Conservation (phyloP, 1,284 basidiomycete species). For the Pisolithus thermaeus region DNA sequence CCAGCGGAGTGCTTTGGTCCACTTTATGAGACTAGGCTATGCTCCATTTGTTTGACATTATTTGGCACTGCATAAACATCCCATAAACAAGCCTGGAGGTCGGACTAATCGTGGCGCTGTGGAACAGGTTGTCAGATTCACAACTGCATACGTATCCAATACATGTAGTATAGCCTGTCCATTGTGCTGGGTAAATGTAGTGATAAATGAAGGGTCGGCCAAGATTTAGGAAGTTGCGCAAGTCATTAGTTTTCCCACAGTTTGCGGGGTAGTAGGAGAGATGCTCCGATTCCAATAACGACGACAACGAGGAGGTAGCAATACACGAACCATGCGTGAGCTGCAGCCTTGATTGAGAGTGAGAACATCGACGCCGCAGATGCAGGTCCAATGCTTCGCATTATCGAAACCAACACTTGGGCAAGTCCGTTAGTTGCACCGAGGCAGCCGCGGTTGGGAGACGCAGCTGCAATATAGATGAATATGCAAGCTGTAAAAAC, state of each 20-base stretch:
- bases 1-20: neutral
- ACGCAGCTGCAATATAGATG: slow-evolving; percentile 43
- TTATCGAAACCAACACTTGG: slow-evolving; percentile 39
- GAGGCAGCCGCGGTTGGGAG: slow-evolving; percentile 30
- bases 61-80: neutral
- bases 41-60: neutral
- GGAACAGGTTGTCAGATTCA: too few species aligned
- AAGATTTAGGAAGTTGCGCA: too few species aligned
- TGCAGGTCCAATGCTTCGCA: slow-evolving; percentile 40
- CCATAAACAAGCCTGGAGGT: too few species aligned
- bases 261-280: slow-evolving; percentile 31
- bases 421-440: slow-evolving; percentile 44
- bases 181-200: too few species aligned
- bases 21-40: neutral
- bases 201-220: too few species aligned
- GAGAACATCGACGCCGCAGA: slow-evolving; percentile 31
- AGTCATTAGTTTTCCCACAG: slow-evolving; percentile 2
- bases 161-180: too few species aligned
- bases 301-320: slow-evolving; percentile 41
- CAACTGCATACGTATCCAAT: too few species aligned
- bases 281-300: slow-evolving; percentile 25
- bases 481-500: slow-evolving; percentile 1
- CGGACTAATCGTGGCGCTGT: too few species aligned
- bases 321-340: slow-evolving; percentile 58
- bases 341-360: slow-evolving; percentile 42